Evolutionary conservation across 2,329 filamentous ascomycete genomes (phyloP).

Genomic region (Diaporthe helianthi): DNA sequence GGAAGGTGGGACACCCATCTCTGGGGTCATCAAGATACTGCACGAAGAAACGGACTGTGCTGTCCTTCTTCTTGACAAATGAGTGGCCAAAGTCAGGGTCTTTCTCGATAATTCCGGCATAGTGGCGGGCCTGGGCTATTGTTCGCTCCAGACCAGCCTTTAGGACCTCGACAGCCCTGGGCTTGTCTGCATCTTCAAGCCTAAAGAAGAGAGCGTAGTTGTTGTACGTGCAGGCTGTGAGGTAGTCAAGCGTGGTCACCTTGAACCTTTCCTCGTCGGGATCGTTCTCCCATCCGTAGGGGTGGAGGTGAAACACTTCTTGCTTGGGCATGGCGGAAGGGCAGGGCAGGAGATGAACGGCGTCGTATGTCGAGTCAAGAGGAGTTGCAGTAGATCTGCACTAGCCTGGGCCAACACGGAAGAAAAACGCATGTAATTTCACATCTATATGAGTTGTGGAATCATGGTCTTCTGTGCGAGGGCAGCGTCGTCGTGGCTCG

Average conservation of each 20-base stretch:
- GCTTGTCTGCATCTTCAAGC: slow-evolving; percentile 43
- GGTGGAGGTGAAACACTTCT: slow-evolving; percentile 42
- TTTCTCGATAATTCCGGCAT: slow-evolving; percentile 49
- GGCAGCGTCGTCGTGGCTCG: background rate
- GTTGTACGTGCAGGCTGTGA: slow-evolving; percentile 45
- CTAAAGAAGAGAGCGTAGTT: slow-evolving; percentile 50
- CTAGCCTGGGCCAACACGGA: background rate
- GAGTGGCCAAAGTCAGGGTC: slow-evolving; percentile 45
- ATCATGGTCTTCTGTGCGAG: background rate
- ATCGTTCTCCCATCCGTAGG: slow-evolving; percentile 47
- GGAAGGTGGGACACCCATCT: slow-evolving; percentile 46
- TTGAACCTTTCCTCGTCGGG: slow-evolving; percentile 47
- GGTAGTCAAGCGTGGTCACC: slow-evolving; percentile 48
- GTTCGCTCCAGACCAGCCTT: slow-evolving; percentile 41
- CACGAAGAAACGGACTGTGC: slow-evolving; percentile 44
- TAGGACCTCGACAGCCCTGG: slow-evolving; percentile 35
- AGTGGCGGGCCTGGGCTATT: slow-evolving; percentile 41
- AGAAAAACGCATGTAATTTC: background rate
- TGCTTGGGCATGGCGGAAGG: slow-evolving; percentile 35
- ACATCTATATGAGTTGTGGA: slow-evolving; percentile 13
- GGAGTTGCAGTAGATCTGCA: background rate
- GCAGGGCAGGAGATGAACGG: background rate
- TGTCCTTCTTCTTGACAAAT: slow-evolving; percentile 42
- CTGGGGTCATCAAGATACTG: slow-evolving; percentile 47
- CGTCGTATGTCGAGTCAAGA: background rate